Conservation (phyloP, 306 rosid genomes). For the Casuarina equisetifolia region DNA sequence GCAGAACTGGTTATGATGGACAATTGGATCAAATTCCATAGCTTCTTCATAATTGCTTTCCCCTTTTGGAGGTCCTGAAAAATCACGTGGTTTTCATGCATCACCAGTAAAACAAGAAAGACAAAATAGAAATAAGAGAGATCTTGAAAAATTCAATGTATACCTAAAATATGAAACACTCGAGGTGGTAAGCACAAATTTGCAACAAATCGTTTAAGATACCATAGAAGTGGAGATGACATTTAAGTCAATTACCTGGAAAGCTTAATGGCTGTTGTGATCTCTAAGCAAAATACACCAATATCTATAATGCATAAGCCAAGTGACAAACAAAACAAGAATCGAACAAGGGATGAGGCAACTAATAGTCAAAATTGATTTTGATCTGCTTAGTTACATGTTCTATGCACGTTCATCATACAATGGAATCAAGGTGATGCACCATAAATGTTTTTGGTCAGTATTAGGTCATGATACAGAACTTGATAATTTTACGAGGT, state of each 20-base stretch:
- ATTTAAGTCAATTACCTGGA: neutral
- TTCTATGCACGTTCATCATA: slow-evolving; percentile 1
- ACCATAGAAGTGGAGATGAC: neutral
- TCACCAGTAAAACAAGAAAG: neutral
- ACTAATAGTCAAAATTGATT: neutral
- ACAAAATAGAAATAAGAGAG: neutral
- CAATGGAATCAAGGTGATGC: neutral
- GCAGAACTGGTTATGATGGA: slow-evolving; percentile 84
- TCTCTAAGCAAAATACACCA: neutral
- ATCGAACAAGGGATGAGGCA: neutral
- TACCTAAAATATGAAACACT: neutral
- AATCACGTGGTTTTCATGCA: slow-evolving; percentile 5
- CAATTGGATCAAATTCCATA: slow-evolving; percentile 86
- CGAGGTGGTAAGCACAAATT: too few relatives aligned
- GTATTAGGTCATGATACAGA: neutral
- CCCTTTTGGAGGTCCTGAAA: slow-evolving; percentile 82
- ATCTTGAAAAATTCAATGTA: neutral
- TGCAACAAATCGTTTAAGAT: neutral
- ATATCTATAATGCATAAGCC: neutral
- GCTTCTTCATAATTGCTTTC: slow-evolving; percentile 90
- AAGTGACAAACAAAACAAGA: neutral
- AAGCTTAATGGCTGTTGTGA: neutral
- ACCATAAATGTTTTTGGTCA: neutral
- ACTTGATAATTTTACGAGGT: neutral
- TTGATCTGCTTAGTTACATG: neutral